Base-by-base conservation (phyloP, 371 early-diverging fungal genomes). In the Mortierella polycephala region DNA sequence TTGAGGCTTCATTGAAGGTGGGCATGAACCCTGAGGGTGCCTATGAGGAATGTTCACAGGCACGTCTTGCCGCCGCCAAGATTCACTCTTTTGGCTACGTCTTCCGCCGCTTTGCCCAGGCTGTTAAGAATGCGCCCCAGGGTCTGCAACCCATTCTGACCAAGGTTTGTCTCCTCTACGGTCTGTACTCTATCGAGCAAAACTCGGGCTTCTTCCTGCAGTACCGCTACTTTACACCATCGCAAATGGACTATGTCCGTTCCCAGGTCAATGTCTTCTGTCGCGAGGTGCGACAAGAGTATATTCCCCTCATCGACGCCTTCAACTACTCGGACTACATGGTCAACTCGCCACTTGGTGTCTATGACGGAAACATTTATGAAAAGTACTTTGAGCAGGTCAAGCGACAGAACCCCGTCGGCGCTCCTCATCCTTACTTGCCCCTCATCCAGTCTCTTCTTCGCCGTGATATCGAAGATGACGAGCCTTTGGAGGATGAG, bases 271-370 rank as follows among this genome's bases (percentile, higher is more conserved):
- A 89, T 62, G 80, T 77, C 2, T 86, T 92, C n/a, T 94, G 93
- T 85, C 85, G 85, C 41, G 84, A 83, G 46, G 88, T 96, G 7
- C 90, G 96, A 67, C 86, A 89, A 41, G 91, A 95, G 71, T 93
- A 94, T 55, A 92, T 96, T 74, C 90, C 94, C 11, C 84, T 97
- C 52, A 93, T 94, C 20, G 97, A 96, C 69, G 84, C 96, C 30
- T 96, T 96, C 84, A 92, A 91, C 75, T 89, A 91, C 82, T 83
- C 92, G 21, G 97, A 97, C 82, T 96, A 90, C 79, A 88, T 95
- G 44, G 81, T 97, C 82, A 95, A 96, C 86, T 94, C 95, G 59
- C 96, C 96, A 23, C 81, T 97, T 14, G 97, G 97, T 37, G 88
- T 92, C 51, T 89, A 86, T 62, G 96, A 96, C 65, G 97, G 97